These are phyloP conservation scores for Fusarium solani-melongenae DNA, from an alignment of 2,329 filamentous ascomycete genomes.

Conservation along the genomic window DNA sequence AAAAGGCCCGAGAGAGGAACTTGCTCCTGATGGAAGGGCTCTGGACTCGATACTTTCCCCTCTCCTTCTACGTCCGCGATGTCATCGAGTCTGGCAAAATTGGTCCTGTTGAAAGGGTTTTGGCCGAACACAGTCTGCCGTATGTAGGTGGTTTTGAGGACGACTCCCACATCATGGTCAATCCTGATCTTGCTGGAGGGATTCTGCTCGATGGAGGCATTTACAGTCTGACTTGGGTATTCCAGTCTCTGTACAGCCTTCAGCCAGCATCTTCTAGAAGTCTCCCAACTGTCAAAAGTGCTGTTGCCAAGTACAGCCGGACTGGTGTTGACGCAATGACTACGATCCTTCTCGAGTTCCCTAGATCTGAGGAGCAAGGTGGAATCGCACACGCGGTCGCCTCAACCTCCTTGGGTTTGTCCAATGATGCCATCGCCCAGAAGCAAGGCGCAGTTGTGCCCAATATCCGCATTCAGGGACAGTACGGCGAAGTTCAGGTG, in stretches of 20 bases:
- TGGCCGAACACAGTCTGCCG: slow-evolving; percentile 33
- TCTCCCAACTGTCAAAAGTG: background rate
- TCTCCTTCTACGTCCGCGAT: slow-evolving; percentile 78
- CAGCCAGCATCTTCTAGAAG: background rate
- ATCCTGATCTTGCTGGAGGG: slow-evolving; percentile 82
- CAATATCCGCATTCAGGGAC: slow-evolving; percentile 68
- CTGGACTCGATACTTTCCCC: slow-evolving; percentile 89
- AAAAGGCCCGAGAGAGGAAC: slow-evolving; percentile 76
- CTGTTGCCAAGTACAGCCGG: background rate
- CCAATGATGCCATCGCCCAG: background rate
- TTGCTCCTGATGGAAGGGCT: slow-evolving; percentile 86
- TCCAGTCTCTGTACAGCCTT: slow-evolving; percentile 8
- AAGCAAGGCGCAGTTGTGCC: background rate
- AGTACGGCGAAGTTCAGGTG: slow-evolving; percentile 52
- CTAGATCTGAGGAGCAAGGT: slow-evolving; percentile 54
- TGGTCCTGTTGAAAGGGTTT: slow-evolving; percentile 69
- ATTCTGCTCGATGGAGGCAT: slow-evolving; percentile 85
- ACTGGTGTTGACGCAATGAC: slow-evolving; percentile 64
- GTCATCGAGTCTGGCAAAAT: slow-evolving; percentile 64
- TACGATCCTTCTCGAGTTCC: slow-evolving; percentile 79
- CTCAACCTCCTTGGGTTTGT: slow-evolving; percentile 58
- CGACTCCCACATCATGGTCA: slow-evolving; percentile 75
- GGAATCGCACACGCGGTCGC: slow-evolving; percentile 74
- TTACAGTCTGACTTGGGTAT: slow-evolving; percentile 83
- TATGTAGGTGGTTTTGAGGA: slow-evolving; percentile 3